Evolutionary conservation across 2,329 filamentous ascomycete species (phyloP).

Genomic region (Canariomyces notabilis): DNA sequence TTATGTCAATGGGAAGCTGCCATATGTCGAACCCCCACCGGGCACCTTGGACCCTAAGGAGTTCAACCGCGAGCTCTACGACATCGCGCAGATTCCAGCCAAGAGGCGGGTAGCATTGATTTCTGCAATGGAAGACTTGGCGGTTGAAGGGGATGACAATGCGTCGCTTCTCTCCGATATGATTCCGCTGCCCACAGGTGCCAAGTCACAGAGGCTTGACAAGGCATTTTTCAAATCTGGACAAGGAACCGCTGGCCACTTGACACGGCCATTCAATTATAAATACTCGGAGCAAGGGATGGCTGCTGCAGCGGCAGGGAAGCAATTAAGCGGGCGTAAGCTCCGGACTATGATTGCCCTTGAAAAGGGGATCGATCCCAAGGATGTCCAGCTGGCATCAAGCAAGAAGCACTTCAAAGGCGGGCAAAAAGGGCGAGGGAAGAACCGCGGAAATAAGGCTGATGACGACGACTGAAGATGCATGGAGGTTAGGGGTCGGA

Average conservation of each 20-base stretch:
- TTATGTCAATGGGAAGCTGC: slow-evolving; percentile 92
- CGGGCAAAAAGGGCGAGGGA: slow-evolving; percentile 53
- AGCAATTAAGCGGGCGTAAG: slow-evolving; percentile 77
- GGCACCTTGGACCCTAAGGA: slow-evolving; percentile 60
- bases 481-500: too few species aligned
- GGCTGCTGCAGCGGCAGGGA: slow-evolving; percentile 38
- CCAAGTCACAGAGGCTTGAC: slow-evolving; percentile 74
- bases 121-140: slow-evolving; percentile 42
- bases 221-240: slow-evolving; percentile 78
- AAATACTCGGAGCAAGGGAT: slow-evolving; percentile 80
- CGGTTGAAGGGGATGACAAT: slow-evolving; percentile 24
- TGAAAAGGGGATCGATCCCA: slow-evolving; percentile 78
- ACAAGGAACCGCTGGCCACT: slow-evolving; percentile 57
- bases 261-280: slow-evolving; percentile 80
- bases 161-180: slow-evolving; percentile 43
- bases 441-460: slow-evolving; percentile 45
- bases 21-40: slow-evolving; percentile 87
- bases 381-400: slow-evolving; percentile 60
- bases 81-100: slow-evolving; percentile 72
- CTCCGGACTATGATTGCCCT: slow-evolving; percentile 72
- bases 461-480: slow-evolving; percentile 32
- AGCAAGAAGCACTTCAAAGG: slow-evolving; percentile 95
- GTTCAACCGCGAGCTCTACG: slow-evolving; percentile 90
- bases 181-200: slow-evolving; percentile 51
- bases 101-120: slow-evolving; percentile 67